Evolutionary conservation across 2,329 filamentous ascomycete species (phyloP).

Genomic region (Bretziella fagacearum): DNA sequence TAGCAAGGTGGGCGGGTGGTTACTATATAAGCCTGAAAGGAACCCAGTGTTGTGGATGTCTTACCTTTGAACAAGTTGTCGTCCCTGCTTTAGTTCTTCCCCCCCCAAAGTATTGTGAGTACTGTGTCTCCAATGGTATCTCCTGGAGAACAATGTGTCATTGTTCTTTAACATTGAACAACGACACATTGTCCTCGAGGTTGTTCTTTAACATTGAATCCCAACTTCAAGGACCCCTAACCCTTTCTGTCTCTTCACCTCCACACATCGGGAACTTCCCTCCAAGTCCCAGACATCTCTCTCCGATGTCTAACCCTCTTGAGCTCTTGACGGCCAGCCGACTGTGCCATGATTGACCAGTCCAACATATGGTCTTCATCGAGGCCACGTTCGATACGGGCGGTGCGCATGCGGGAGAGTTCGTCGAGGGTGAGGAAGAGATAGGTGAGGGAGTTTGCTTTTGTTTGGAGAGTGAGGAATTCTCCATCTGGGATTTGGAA

Average conservation of each 20-base stretch:
- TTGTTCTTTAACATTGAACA: too few relatives aligned
- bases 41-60: too few relatives aligned
- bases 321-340: background rate
- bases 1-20: too few relatives aligned
- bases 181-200: too few relatives aligned
- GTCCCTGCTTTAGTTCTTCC: too few relatives aligned
- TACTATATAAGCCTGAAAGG: too few relatives aligned
- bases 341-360: constrained; percentile 1
- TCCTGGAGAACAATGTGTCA: background rate
- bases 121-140: too few relatives aligned
- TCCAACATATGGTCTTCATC: background rate
- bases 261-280: background rate
- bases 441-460: constrained; percentile 1
- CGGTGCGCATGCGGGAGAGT: constrained; percentile 2
- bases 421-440: constrained; percentile 8
- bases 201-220: too few relatives aligned
- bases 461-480: background rate
- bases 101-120: too few relatives aligned
- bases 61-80: too few relatives aligned
- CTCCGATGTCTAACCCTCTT: background rate
- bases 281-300: background rate
- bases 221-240: background rate
- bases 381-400: constrained; percentile 1
- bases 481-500: background rate
- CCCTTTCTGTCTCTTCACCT: background rate